Evolutionary conservation across 2,329 filamentous ascomycete genomes (phyloP), one percentile per base, ranked within the genome.

Genomic region (Purpureocillium lavendulum): DNA sequence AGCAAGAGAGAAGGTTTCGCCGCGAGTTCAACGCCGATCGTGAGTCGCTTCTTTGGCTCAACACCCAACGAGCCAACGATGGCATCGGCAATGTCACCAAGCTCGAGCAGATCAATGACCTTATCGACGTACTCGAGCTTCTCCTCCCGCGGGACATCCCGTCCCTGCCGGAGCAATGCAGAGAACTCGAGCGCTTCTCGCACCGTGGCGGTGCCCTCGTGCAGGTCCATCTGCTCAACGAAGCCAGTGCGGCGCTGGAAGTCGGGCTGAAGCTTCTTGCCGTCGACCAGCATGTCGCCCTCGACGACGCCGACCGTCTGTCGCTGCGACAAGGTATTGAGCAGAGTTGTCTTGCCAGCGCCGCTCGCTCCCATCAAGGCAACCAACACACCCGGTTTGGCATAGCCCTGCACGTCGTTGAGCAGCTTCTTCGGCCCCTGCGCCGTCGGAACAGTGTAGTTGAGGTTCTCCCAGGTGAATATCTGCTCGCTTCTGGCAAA

Each of bases 241-340:
- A 64, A 89, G 36, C 85, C 85, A 26, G 21, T 26, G 5, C 21
- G 5, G 5, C 21, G 21, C 21, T 26, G 21, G 21, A 26, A 26
- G 10, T 26, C 33, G 12, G 33, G 26, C 18, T 35, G 33, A 4
- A 84, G 75, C 34, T 77, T 77, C 17, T 72, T 72, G 3, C 84
- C 84, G 49, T 89, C 83, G 7, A 89, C 82, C 14, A 87, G 64
- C 67, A 90, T 87, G 39, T 87, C 78, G 36, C 87, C 86, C 2
- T 72, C 74, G 10, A 90, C 77, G 14, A 84, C 79, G 51, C 87
- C 87, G 67, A 86, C 84, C 2, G 76, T 87, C 28, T 83, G 78
- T 50, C 86, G 80, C 37, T 80, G 83, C 24, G 84, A 83, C 16
- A 90, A 69, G 3, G 82, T 80, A 57, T 87, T 81, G 32, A 87